A percentile compares a stretch with the other conserved stretches of the same genome.
Evolutionary conservation across 805 yeast species (phyloP).

Genomic region (Wickerhamomyces kurtzmanii): DNA sequence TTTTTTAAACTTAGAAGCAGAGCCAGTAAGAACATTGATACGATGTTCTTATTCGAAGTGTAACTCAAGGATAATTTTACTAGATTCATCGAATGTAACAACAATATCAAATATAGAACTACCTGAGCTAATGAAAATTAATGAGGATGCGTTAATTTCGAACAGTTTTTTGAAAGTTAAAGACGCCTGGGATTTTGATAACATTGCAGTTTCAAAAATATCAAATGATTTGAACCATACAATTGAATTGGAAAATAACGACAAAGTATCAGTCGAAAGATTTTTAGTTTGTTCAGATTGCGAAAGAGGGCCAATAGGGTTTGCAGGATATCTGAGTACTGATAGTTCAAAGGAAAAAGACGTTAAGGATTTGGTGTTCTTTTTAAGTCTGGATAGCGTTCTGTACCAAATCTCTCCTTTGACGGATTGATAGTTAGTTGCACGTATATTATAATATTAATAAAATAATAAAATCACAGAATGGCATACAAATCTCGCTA

Average conservation of each 20-base stretch:
- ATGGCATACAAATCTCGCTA: no score
- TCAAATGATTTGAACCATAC: slow-evolving; percentile 7
- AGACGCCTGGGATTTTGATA: slow-evolving; percentile 75
- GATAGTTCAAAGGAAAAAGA: slow-evolving; percentile 17
- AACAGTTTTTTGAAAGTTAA: slow-evolving; percentile 29
- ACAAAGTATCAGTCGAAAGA: slow-evolving; percentile 30
- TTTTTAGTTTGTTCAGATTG: slow-evolving; percentile 66
- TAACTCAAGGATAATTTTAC: slow-evolving; percentile 13
- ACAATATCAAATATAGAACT: not conserved
- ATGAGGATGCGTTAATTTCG: not conserved
- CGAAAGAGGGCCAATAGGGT: slow-evolving; percentile 72
- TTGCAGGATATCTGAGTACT: slow-evolving; percentile 31
- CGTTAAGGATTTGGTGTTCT: slow-evolving; percentile 29
- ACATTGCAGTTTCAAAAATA: slow-evolving; percentile 56
- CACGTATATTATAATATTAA: no score
- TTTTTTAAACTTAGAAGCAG: no score
- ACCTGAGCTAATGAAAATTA: not conserved
- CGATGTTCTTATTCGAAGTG: slow-evolving; percentile 17
- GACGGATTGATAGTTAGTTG: no score
- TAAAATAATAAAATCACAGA: no score
- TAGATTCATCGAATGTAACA: slow-evolving; percentile 1
- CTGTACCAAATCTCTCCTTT: slow-evolving; percentile 26
- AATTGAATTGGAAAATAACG: slow-evolving; percentile 11
- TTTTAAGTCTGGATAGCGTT: slow-evolving; percentile 36
- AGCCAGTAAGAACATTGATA: slow-evolving; percentile 3